Base-by-base conservation (phyloP, 257 asterid species). In the Dorcoceras hygrometricum region DNA sequence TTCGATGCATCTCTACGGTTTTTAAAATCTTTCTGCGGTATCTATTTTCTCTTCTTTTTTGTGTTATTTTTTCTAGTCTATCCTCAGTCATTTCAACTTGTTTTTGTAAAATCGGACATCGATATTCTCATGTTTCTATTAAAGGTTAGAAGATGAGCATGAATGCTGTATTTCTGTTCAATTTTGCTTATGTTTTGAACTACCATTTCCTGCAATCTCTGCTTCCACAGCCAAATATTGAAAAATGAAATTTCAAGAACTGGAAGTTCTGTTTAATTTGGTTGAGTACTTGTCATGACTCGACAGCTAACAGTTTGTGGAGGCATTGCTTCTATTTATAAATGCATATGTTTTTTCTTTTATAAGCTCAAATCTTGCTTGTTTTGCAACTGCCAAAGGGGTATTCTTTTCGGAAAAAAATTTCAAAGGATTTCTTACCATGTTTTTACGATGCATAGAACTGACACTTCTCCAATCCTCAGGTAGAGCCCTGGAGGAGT, bases 401-500 rank as follows among this genome's bases (percentile, higher is more conserved):
- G 26, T 48, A 28, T 46, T 66, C 46, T 20, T 57, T 64, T 62
- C 2, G 14, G 12, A 36, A 9, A 0, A 9, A 2, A 10, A 16
- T 55, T 53, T 32, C 51, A 19, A 7, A 18, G 31, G 39, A 53
- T 65, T 46, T 27, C 18, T 68, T 58, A 25, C 28, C 27, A 23
- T 71, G 26, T 43, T 67, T n/a, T 57, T 50, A 34, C 31, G 23
- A 18, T 59, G 57, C 51, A 43, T 14, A 43, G 29, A 18, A 25
- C 70, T 75, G 54, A 73, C 67, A 29, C 39, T 14, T 55, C 71
- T 72, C 46, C 67, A 16, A 34, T 67, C 22, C 67, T 72, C 71
- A 94, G 99, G 97, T 73, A 83, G 78, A 84, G 96, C 96, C 59
- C 73, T 90, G 81, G 99, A 94, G 82, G 96, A 90, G 70, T 73